A percentile compares a stretch with the other conserved stretches of the same genome.
Evolutionary conservation across 768 basidiomycete species (phyloP).

Genomic region (Xerocomellus amylosporus): DNA sequence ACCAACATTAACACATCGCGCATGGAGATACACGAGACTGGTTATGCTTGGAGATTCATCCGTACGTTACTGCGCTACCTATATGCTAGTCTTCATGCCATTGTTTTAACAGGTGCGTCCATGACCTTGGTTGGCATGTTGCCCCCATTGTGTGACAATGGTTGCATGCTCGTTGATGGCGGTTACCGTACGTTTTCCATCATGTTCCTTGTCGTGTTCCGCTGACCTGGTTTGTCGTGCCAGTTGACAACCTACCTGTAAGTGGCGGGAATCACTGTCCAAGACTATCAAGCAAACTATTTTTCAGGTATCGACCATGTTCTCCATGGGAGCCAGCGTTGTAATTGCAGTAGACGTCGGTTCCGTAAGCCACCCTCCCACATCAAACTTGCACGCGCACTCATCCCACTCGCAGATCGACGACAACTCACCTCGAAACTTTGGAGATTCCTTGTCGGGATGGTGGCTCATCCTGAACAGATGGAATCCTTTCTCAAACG

Average conservation of each 20-base stretch:
- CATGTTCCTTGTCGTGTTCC: background rate
- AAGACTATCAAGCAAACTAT: background rate
- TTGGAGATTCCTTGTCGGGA: conserved; percentile 93
- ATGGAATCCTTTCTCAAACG: conserved; percentile 87
- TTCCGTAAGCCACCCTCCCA: conserved; percentile 49
- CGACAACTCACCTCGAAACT: conserved; percentile 92
- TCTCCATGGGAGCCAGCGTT: conserved; percentile 82
- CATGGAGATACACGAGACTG: conserved; percentile 97
- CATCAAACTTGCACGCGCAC: background rate
- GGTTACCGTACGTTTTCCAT: conserved; percentile 66
- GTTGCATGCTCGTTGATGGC: conserved; percentile 87
- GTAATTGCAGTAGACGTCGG: conserved; percentile 96
- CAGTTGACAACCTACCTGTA: conserved; percentile 89
- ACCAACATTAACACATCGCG: conserved; percentile 94
- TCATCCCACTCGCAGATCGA: conserved; percentile 50
- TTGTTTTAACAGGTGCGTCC: conserved; percentile 65
- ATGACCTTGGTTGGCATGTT: conserved; percentile 96
- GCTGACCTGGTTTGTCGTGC: conserved; percentile 3
- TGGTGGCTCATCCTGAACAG: conserved; percentile 94
- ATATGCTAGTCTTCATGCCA: conserved; percentile 3
- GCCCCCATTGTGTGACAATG: conserved; percentile 93
- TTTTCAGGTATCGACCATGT: conserved; percentile 81
- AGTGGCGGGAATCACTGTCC: conserved; percentile 16
- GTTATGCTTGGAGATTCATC: conserved; percentile 97
- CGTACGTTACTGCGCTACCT: conserved; percentile 44